phyloP scores from a whole-genome alignment of 768 basidiomycete species.

The Boletus rex-veris region DNA sequence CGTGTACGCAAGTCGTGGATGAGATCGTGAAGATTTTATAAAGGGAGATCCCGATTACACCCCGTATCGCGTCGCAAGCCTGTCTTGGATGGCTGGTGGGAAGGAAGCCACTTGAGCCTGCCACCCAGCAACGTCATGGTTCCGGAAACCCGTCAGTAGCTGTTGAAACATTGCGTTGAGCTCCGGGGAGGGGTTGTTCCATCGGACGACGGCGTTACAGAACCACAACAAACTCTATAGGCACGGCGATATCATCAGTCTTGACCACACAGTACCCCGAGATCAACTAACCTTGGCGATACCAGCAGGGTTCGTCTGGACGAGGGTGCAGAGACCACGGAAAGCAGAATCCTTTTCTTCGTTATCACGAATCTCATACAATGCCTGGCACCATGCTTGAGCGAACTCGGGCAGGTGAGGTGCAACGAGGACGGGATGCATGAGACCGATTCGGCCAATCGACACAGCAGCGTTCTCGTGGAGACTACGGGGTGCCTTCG shows the following conservation, averaged over 20 bases:
- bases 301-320: constrained; percentile 91
- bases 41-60: constrained; percentile 46
- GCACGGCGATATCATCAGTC: constrained; percentile 1
- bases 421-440: constrained; percentile 85
- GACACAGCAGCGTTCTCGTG: constrained; percentile 99
- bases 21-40: constrained; percentile 13
- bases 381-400: constrained; percentile 93
- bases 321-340: constrained; percentile 93
- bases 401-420: constrained; percentile 89
- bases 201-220: constrained; percentile 95
- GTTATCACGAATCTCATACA: constrained; percentile 98
- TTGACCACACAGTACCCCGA: background rate
- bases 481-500: constrained; percentile 88
- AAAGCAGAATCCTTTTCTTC: constrained; percentile 99
- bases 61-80: constrained; percentile 81
- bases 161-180: constrained; percentile 93
- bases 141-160: constrained; percentile 86
- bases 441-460: constrained; percentile 92
- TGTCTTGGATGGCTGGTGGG: constrained; percentile 86
- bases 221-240: constrained; percentile 90
- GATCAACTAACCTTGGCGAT: constrained; percentile 73
- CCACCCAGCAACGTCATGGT: constrained; percentile 85
- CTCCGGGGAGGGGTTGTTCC: constrained; percentile 89
- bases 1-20: constrained; percentile 5
- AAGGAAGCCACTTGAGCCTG: constrained; percentile 75